A percentile compares a stretch with the other conserved stretches of the same genome.
Evolutionary conservation across 2,329 filamentous ascomycete species (phyloP).

Genomic region (Xylariaceae sp.): DNA sequence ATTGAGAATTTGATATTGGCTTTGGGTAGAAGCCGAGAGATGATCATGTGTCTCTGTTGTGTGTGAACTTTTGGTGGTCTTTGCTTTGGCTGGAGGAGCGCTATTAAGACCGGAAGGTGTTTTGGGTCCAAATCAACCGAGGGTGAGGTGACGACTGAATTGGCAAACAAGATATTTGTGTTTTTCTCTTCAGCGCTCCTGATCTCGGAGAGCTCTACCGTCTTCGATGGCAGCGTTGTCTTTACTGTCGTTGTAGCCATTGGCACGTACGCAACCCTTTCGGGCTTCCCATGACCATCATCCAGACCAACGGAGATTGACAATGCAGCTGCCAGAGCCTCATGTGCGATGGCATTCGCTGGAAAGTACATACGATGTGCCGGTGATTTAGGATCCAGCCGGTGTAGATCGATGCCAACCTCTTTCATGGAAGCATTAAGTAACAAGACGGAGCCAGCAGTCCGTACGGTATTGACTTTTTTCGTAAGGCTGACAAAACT

Average conservation of each 20-base stretch:
- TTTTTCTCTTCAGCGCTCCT: slow-evolving; percentile 79
- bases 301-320: slow-evolving; percentile 90
- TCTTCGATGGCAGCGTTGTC: slow-evolving; percentile 92
- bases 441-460: slow-evolving; percentile 66
- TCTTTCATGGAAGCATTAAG: slow-evolving; percentile 95
- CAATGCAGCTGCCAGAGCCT: slow-evolving; percentile 85
- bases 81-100: slow-evolving; percentile 61
- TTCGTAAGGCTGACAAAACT: slow-evolving; percentile 87
- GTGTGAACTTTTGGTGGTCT: slow-evolving; percentile 38
- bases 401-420: slow-evolving; percentile 85
- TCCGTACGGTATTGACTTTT: slow-evolving; percentile 64
- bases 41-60: slow-evolving; percentile 60
- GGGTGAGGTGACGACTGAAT: slow-evolving; percentile 92
- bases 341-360: slow-evolving; percentile 86
- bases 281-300: slow-evolving; percentile 79
- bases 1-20: slow-evolving; percentile 93
- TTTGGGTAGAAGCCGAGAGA: slow-evolving; percentile 90
- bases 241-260: slow-evolving; percentile 96
- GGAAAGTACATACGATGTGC: slow-evolving; percentile 99
- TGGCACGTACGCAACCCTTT: slow-evolving; percentile 86
- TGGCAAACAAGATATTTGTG: slow-evolving; percentile 92
- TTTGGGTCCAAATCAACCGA: slow-evolving; percentile 90
- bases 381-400: slow-evolving; percentile 86
- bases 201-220: slow-evolving; percentile 71
- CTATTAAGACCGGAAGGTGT: slow-evolving; percentile 80